These are phyloP conservation scores for Crithidia acanthocephali DNA, from an alignment of 208 protist genomes.

Conservation along the genomic window DNA sequence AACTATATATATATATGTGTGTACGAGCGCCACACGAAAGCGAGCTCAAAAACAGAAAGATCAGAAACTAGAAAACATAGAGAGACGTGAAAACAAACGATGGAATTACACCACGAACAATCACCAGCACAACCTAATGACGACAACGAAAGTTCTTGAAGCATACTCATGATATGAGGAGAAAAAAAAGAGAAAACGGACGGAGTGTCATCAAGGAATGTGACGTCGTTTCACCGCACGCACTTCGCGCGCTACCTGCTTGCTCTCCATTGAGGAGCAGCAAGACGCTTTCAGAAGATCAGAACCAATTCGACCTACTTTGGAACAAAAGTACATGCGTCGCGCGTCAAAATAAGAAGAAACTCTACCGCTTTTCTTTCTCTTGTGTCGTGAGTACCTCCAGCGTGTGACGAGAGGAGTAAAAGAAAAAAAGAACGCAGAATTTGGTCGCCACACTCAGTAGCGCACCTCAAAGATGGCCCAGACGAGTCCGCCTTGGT, in stretches of 20 bases:
- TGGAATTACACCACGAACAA: neutral
- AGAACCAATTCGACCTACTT: too few relatives aligned
- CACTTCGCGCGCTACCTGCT: too few relatives aligned
- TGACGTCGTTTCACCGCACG: too few relatives aligned
- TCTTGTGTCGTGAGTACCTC: neutral
- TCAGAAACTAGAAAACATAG: neutral
- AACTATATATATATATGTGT: neutral
- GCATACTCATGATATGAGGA: slow-evolving; percentile 8
- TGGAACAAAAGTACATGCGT: too few relatives aligned
- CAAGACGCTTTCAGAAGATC: too few relatives aligned
- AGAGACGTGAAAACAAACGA: neutral
- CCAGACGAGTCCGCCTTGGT: slow-evolving; percentile 74
- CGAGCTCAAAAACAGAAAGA: neutral
- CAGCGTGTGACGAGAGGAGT: too few relatives aligned
- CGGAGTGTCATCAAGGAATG: too few relatives aligned
- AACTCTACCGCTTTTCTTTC: neutral
- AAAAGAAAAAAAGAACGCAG: neutral
- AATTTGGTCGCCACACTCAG: neutral
- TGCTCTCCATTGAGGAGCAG: too few relatives aligned
- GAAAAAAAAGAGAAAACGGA: neutral
- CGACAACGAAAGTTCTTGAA: slow-evolving; percentile 1
- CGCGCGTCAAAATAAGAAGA: too few relatives aligned
- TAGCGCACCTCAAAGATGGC: slow-evolving; percentile 72
- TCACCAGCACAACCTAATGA: neutral
- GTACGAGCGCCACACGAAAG: too few relatives aligned